Evolutionary conservation across 202 grass and related monocot species (phyloP), one percentile per base, ranked within the genome.

Genomic region (Musa balbisiana): DNA sequence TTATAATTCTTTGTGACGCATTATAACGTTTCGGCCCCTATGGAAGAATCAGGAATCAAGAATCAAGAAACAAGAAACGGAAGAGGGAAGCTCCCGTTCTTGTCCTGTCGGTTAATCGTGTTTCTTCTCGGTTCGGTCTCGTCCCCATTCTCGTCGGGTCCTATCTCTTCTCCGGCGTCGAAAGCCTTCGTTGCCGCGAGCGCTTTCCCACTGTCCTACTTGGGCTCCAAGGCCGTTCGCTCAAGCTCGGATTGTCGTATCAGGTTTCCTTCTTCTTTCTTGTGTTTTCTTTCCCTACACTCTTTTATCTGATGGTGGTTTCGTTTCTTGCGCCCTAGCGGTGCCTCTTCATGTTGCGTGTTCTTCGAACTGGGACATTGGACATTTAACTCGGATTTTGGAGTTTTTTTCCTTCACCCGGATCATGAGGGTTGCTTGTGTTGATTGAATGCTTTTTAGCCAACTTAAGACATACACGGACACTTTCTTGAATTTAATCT

Each of bases 181-280:
- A 93, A 83, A 83, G 69, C 88, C 21, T 76, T 93, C 71, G 86
- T 98, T 55, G 73, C 83, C 82, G 76, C 83, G 69, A 85, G 84
- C 11, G 88, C 64, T 58, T 81, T 98, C 81, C 85, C 85, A 89
- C 94, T 60, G 53, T 93, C 76, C 13, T 82, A 23, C 82, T 89
- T 76, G 86, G 94, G 62, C 64, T 93, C 73, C 88, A 86, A 49
- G 72, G 75, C 53, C 83, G 82, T 68, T 91, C 71, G 71, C 72
- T 72, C 14, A 69, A 66, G 79, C 94, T 98, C 53, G 94, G 94
- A 49, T 84, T 98, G n/a, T 85, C 88, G 73, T 89, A 91, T 78
- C 83, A 89, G 94, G 94, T 90, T 80, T 79, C 2, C 14, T 51
- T 68, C 15, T 53, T 51, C 13, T 52, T 64, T 69, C 52, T 77